These are phyloP conservation scores for Dictyostelium firmibasis DNA, from an alignment of 78 protist genomes.

Conservation along the genomic window DNA sequence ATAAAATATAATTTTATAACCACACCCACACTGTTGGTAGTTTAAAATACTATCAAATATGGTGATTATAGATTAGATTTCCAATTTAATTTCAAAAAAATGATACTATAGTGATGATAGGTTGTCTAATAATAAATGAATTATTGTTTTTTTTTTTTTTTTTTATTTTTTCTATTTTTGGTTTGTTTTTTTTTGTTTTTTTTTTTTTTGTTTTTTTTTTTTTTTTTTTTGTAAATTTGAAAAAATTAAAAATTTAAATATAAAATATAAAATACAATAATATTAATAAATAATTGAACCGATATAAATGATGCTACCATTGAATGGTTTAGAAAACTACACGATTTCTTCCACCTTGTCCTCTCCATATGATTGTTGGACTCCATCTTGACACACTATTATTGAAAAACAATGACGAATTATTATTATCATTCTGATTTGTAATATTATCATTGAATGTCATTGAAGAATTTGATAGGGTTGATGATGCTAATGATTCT, in stretches of 20 bases:
- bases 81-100: background rate
- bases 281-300: background rate
- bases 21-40: background rate
- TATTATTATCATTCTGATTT: background rate
- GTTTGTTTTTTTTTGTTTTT: too few species aligned
- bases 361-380: background rate
- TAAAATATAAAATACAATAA: too few species aligned
- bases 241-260: too few species aligned
- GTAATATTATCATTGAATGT: background rate
- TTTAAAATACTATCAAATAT: background rate
- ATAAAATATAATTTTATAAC: background rate
- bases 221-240: background rate
- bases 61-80: background rate
- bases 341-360: background rate
- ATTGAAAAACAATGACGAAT: background rate
- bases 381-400: background rate
- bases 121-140: background rate
- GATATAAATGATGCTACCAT: background rate
- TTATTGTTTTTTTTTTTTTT: too few species aligned
- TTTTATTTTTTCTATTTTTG: too few species aligned
- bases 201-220: too few species aligned
- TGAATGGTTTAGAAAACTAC: background rate
- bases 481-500: background rate
- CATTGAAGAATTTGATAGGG: background rate
- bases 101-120: background rate